These are phyloP conservation scores for Cicer judaicum DNA, from an alignment of 306 rosid species.

Conservation along the genomic window DNA sequence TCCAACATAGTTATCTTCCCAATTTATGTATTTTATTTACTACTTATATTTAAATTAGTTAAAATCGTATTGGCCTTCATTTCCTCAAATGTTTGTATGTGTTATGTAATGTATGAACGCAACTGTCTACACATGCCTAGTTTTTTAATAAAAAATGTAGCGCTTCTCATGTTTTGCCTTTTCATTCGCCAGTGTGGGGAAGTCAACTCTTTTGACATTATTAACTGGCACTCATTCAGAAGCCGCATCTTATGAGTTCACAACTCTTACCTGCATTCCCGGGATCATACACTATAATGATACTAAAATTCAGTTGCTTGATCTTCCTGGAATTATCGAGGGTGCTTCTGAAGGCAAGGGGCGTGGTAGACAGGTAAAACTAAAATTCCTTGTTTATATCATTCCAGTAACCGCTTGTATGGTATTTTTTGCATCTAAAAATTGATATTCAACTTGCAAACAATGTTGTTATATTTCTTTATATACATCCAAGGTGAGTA, in stretches of 20 bases:
- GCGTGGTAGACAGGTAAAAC: constrained; percentile 96
- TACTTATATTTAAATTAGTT: neutral
- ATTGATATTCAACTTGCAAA: constrained; percentile 31
- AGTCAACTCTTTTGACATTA: constrained; percentile 96
- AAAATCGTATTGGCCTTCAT: constrained; percentile 10
- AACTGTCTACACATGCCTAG: constrained; percentile 9
- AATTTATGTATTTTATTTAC: constrained; percentile 28
- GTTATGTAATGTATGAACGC: constrained; percentile 3
- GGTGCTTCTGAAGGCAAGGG: constrained; percentile 99
- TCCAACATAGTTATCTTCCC: constrained; percentile 4
- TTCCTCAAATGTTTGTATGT: constrained; percentile 11
- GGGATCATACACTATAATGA: constrained; percentile 96
- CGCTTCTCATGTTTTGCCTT: constrained; percentile 28
- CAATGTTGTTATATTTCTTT: constrained; percentile 5
- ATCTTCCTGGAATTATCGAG: constrained; percentile 99
- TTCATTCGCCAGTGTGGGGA: constrained; percentile 81
- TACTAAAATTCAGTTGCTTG: constrained; percentile 97
- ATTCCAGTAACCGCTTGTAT: constrained; percentile 19
- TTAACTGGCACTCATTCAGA: constrained; percentile 97
- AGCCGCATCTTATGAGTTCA: constrained; percentile 98
- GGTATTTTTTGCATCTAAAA: neutral
- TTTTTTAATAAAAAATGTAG: neutral
- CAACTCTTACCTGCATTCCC: constrained; percentile 97
- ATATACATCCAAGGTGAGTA: neutral
- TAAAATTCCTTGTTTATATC: constrained; percentile 33